Evolutionary conservation across 371 early-diverging fungal genomes (phyloP), one percentile per base, ranked within the genome.

Genomic region (Zychaea mexicana): DNA sequence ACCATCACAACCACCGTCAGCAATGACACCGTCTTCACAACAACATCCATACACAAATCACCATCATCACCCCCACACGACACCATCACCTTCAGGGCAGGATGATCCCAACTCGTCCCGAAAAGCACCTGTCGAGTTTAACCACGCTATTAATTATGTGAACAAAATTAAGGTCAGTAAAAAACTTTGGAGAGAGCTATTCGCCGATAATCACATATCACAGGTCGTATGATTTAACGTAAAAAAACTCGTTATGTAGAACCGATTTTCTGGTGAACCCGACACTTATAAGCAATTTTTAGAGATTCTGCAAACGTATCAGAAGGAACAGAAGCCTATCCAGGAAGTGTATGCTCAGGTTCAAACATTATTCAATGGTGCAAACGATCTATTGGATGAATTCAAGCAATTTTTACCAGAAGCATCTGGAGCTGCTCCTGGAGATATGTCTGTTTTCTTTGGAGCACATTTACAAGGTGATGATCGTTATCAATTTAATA

Each of bases 121-220:
- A 4, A 62, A 66, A 26, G 62, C 76, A 21, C 92, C 92, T 0
- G 89, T 96, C n/a, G 97, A 98, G 69, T 97, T 98, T 70, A 91
- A 94, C 65, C 96, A 96, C 69, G 99, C 98, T 15, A 98, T 98
- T 38, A 95, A 91, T 73, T 99, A 96, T 77, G 98, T 99, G 15
- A 96, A 97, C 81, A 97, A 98, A 77, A 96, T 98, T 70, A 98
- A 94, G 90, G 70, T 65, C 62, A 61, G 21, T n/a, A 31, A 1
- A 26, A 39, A 10, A 9, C 21, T 56, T 0, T 19, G 7, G 22
- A 28, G 21, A 2, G 1, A 49, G n/a, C 17, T n/a, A n/a, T n/a
- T n/a, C n/a, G n/a, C n/a, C n/a, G n/a, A n/a, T n/a, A n/a, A n/a
- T n/a, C n/a, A n/a, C n/a, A n/a, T n/a, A n/a, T n/a, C n/a, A n/a